These are phyloP conservation scores for Solanum arcanum DNA, from an alignment of 257 asterid species.

Conservation along the genomic window DNA sequence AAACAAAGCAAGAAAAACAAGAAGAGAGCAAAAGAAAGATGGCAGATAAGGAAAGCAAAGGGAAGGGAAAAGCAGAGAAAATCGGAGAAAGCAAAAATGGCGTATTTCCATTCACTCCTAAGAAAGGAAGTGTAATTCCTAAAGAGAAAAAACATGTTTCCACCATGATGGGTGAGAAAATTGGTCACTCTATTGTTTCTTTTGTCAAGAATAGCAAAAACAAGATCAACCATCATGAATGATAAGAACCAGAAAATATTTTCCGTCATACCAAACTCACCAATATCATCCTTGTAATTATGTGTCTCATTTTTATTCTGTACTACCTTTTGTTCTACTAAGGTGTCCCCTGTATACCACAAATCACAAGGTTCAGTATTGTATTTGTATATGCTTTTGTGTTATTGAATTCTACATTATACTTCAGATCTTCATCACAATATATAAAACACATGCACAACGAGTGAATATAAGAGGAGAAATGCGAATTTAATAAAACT, in stretches of 20 bases:
- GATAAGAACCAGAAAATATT: background rate
- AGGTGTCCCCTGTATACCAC: background rate
- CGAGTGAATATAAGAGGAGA: background rate
- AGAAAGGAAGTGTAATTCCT: background rate
- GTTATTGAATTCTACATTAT: background rate
- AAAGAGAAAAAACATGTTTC: background rate
- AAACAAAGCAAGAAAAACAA: background rate
- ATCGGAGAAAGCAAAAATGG: background rate
- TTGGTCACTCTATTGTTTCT: background rate
- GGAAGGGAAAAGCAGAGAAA: background rate
- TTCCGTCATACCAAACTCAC: background rate
- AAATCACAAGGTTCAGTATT: background rate
- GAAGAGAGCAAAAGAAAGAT: background rate
- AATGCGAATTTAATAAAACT: background rate
- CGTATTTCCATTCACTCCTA: background rate
- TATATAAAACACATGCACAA: background rate
- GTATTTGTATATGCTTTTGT: background rate
- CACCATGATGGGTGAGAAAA: background rate
- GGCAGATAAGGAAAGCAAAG: background rate
- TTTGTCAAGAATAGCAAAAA: background rate
- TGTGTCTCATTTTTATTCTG: background rate
- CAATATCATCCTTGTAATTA: background rate
- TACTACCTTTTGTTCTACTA: background rate
- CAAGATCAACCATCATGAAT: background rate
- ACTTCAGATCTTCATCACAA: background rate